phyloP scores from a whole-genome alignment of 148 eudicot genomes.

The Simmondsia chinensis region DNA sequence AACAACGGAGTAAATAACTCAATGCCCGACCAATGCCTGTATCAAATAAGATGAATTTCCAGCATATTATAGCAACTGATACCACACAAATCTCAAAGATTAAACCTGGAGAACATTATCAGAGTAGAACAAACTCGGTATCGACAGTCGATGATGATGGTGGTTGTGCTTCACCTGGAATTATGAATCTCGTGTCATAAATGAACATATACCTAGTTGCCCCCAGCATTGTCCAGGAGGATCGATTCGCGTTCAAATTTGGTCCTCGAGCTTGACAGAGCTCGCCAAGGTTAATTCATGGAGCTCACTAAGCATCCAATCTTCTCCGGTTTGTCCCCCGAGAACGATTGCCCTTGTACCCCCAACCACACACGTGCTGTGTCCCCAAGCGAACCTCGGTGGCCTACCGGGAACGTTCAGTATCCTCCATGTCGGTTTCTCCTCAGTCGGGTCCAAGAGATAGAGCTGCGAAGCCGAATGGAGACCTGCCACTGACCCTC shows the following conservation, averaged over 20 bases:
- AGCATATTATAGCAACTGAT: slow-evolving; percentile 8
- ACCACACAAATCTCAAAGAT: slow-evolving; percentile 30
- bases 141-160: slow-evolving; percentile 5
- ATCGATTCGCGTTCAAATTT: slow-evolving; percentile 1
- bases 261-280: slow-evolving; percentile 24
- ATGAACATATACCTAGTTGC: background rate
- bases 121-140: slow-evolving; percentile 11
- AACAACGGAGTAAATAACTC: no score
- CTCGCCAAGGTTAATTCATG: slow-evolving; percentile 78
- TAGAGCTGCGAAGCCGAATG: slow-evolving; percentile 95
- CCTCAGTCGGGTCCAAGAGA: slow-evolving; percentile 88
- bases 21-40: slow-evolving; percentile 12
- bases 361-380: slow-evolving; percentile 89
- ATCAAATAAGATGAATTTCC: slow-evolving; percentile 13
- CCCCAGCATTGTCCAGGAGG: no score
- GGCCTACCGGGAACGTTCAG: slow-evolving; percentile 87
- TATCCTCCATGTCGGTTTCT: slow-evolving; percentile 92
- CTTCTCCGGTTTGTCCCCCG: slow-evolving; percentile 95
- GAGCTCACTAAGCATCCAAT: slow-evolving; percentile 86
- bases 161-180: slow-evolving; percentile 5
- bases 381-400: slow-evolving; percentile 97
- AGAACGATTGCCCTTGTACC: slow-evolving; percentile 96
- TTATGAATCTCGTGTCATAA: background rate
- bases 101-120: slow-evolving; percentile 15
- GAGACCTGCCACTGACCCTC: slow-evolving; percentile 96